These are phyloP conservation scores for Clonostachys rhizophaga DNA, from an alignment of 2,329 filamentous ascomycete genomes.

Conservation along the genomic window DNA sequence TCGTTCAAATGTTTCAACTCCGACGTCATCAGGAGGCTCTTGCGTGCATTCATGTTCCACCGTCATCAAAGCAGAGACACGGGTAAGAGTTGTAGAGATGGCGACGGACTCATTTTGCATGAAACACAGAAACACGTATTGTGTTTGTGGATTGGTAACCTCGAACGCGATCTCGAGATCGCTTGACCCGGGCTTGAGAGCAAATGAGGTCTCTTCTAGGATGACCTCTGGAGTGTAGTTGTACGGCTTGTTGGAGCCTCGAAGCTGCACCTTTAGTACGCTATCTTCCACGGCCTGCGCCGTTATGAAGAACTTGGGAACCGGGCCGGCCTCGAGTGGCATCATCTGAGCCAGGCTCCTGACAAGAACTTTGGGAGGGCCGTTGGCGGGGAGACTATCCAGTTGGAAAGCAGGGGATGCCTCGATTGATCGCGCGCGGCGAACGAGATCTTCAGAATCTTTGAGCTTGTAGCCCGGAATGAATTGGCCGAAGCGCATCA, in stretches of 20 bases:
- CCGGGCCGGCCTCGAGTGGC: conserved; percentile 7
- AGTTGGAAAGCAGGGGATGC: conserved; percentile 8
- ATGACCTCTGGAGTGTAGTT: conserved; percentile 15
- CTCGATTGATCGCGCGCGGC: conserved; percentile 3
- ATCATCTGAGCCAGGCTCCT: conserved; percentile 15
- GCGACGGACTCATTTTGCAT: conserved; percentile 13
- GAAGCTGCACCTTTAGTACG: conserved; percentile 10
- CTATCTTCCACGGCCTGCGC: conserved; percentile 10
- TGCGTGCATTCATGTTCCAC: conserved; percentile 16
- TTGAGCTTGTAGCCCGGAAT: conserved; percentile 13
- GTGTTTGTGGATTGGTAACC: conserved; percentile 11
- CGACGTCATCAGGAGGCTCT: conserved; percentile 9
- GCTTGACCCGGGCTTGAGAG: conserved; percentile 8
- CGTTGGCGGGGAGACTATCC: conserved; percentile 8
- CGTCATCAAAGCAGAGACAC: conserved; percentile 12
- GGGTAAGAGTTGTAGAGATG: conserved; percentile 9
- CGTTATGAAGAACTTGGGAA: conserved; percentile 9
- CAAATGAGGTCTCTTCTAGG: conserved; percentile 6
- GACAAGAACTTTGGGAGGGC: conserved; percentile 12
- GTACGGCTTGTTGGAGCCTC: conserved; percentile 13
- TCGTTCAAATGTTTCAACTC: conserved; percentile 14
- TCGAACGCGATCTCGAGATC: conserved; percentile 8
- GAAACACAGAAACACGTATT: conserved; percentile 14
- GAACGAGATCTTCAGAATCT: conserved; percentile 10
- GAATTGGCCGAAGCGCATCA: conserved; percentile 15